These are phyloP conservation scores for Chalciporus piperatus DNA, from an alignment of 768 basidiomycete genomes.

Conservation along the genomic window DNA sequence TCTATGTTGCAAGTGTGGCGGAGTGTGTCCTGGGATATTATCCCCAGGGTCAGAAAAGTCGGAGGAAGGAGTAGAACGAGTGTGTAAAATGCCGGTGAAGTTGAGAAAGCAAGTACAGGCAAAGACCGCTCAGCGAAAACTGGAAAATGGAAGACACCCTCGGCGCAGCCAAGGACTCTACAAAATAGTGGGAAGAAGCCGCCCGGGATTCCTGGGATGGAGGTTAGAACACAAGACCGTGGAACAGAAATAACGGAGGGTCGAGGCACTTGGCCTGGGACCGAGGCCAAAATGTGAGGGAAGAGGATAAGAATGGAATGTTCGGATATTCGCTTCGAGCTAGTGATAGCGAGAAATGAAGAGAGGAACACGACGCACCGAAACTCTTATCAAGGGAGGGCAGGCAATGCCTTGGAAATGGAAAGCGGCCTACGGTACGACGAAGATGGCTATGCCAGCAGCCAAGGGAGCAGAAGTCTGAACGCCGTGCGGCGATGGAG, in stretches of 20 bases:
- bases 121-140: slow-evolving; percentile 25
- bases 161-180: slow-evolving; percentile 17
- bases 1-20: neutral
- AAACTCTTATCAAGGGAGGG: slow-evolving; percentile 11
- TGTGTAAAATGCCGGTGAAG: neutral
- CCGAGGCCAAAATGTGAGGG: neutral
- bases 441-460: slow-evolving; percentile 1
- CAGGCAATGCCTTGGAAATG: neutral
- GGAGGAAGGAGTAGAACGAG: neutral
- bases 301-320: neutral
- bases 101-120: slow-evolving; percentile 17
- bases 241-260: slow-evolving; percentile 6
- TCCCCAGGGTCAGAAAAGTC: neutral
- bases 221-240: slow-evolving; percentile 8
- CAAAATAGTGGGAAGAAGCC: slow-evolving; percentile 2
- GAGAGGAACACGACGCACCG: neutral
- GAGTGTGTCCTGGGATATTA: neutral
- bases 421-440: neutral
- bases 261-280: neutral
- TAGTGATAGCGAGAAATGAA: neutral
- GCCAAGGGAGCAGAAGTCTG: slow-evolving; percentile 2
- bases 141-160: slow-evolving; percentile 11
- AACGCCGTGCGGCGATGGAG: slow-evolving; percentile 10
- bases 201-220: slow-evolving; percentile 7
- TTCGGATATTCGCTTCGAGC: neutral